Conservation (phyloP, 257 asterid species). For the Catharanthus roseus region DNA sequence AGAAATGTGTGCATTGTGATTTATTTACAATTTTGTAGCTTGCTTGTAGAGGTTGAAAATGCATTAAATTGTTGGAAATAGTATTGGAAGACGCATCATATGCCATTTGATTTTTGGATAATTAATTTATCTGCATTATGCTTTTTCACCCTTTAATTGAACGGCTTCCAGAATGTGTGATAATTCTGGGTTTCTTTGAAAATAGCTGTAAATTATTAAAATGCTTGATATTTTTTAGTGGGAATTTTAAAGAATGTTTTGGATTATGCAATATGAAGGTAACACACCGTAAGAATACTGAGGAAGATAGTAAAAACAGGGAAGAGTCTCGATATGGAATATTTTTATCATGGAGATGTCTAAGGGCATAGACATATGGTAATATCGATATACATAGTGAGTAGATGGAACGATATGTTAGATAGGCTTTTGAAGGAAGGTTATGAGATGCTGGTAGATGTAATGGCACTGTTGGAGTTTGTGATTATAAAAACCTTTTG, state of each 20-base stretch:
- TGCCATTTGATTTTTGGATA: neutral
- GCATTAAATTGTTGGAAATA: neutral
- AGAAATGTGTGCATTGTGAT: neutral
- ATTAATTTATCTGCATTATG: neutral
- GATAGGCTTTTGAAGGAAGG: neutral
- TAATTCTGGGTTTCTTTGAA: neutral
- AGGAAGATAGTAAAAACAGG: neutral
- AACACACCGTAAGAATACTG: neutral
- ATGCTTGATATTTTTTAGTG: neutral
- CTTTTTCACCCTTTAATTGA: neutral
- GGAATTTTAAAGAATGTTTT: too few species aligned
- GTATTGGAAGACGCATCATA: neutral
- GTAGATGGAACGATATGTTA: neutral
- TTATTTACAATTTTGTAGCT: neutral
- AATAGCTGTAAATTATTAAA: neutral
- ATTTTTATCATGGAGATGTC: neutral
- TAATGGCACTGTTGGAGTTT: neutral
- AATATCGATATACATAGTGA: neutral
- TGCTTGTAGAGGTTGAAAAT: neutral
- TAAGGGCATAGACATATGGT: neutral
- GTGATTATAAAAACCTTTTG: too few species aligned
- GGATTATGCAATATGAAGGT: too few species aligned
- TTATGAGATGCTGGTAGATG: neutral
- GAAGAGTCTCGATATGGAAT: neutral
- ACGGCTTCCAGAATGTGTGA: neutral